Evolutionary conservation across 2,329 filamentous ascomycete species (phyloP).

Genomic region (Epichloe sibirici): DNA sequence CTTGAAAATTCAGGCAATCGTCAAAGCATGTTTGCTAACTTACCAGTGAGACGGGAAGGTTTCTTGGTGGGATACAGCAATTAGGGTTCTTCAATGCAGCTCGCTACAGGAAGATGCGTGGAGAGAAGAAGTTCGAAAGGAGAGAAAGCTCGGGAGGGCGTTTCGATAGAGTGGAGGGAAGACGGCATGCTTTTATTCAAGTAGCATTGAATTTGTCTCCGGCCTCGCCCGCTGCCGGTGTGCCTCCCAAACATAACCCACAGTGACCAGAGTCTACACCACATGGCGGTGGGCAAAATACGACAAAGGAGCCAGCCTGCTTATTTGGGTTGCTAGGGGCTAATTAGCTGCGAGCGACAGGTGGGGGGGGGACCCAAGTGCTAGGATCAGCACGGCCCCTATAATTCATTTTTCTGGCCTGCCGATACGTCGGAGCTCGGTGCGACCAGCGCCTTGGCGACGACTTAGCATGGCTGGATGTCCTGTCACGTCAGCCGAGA

Average conservation of each 20-base stretch:
- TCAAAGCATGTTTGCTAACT: conserved; percentile 10
- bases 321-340: conserved; percentile 6
- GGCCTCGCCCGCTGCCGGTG: conserved; percentile 1
- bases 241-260: conserved; percentile 3
- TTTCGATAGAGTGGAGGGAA: conserved; percentile 8
- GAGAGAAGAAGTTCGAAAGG: conserved; percentile 13
- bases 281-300: conserved; percentile 3
- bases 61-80: conserved; percentile 11
- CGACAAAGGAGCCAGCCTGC: not conserved
- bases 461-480: not conserved
- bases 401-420: no score
- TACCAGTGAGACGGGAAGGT: conserved; percentile 13
- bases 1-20: not conserved
- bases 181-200: conserved; percentile 10
- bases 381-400: not conserved
- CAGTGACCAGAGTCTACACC: conserved; percentile 1
- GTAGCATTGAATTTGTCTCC: conserved; percentile 3
- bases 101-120: conserved; percentile 16
- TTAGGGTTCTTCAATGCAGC: conserved; percentile 14
- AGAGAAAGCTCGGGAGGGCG: conserved; percentile 12
- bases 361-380: conserved; percentile 6
- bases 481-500: not conserved
- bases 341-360: conserved; percentile 9
- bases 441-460: no score
- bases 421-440: no score